Conservation (phyloP, 1,139 yeast species). For the Geotrichum klebahnii region DNA sequence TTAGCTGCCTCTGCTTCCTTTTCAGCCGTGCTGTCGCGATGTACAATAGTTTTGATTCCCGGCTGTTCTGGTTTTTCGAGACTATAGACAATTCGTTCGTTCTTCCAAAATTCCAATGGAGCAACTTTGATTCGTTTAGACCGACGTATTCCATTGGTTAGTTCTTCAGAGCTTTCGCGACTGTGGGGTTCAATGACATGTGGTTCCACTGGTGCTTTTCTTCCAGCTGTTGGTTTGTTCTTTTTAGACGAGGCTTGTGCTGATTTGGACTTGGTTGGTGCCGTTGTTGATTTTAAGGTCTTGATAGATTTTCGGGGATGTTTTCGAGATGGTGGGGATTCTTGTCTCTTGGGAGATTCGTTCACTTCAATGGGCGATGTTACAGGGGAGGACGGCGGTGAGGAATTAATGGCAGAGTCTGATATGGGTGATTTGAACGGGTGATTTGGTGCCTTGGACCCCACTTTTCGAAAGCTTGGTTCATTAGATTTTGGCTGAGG, state of each 20-base stretch:
- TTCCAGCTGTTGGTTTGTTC: not conserved
- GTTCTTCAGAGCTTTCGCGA: conserved; percentile 28
- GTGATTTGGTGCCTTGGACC: conserved; percentile 5
- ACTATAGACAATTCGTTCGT: conserved; percentile 68
- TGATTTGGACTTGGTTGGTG: too few species aligned
- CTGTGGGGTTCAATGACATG: not conserved
- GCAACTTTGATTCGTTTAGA: conserved; percentile 64
- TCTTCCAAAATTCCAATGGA: conserved; percentile 83
- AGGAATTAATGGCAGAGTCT: not conserved
- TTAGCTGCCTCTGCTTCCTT: conserved; percentile 7
- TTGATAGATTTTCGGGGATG: too few species aligned
- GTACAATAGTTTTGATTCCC: conserved; percentile 31
- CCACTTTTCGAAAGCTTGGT: not conserved
- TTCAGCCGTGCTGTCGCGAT: conserved; percentile 15
- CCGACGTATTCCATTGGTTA: conserved; percentile 39
- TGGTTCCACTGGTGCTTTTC: not conserved
- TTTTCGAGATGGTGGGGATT: too few species aligned
- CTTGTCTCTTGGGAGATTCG: too few species aligned
- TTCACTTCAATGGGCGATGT: too few species aligned
- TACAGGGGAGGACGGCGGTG: too few species aligned
- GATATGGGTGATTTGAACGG: not conserved
- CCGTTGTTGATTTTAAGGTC: too few species aligned
- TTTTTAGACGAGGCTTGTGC: not conserved
- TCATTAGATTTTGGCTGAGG: conserved; percentile 1
- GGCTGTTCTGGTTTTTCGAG: conserved; percentile 35